phyloP scores from a whole-genome alignment of 2,329 filamentous ascomycete genomes.

The Coleophoma eucalyptorum region DNA sequence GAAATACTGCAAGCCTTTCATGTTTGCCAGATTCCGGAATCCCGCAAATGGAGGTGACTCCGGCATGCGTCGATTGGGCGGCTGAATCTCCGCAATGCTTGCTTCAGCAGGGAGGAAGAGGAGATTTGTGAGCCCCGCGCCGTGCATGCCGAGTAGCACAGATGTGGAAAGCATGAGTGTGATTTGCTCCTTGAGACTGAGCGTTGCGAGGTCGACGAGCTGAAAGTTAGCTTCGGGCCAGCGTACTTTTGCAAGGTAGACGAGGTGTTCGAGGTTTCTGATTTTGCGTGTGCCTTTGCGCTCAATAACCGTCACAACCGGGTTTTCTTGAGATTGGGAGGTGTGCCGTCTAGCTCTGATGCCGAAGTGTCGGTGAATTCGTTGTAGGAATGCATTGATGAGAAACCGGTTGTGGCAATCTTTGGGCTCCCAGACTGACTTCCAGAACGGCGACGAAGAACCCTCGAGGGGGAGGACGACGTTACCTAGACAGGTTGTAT shows the following conservation, averaged over 20 bases:
- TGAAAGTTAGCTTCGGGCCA: constrained; percentile 15
- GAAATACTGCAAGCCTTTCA: constrained; percentile 9
- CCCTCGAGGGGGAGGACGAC: constrained; percentile 22
- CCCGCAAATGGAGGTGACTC: background rate
- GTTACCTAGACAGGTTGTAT: constrained; percentile 16
- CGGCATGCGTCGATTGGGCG: constrained; percentile 1
- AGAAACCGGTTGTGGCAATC: constrained; percentile 9
- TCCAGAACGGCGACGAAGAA: constrained; percentile 23
- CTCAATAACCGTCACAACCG: constrained; percentile 17
- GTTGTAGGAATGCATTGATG: constrained; percentile 11
- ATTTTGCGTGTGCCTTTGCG: constrained; percentile 15
- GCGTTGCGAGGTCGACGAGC: constrained; percentile 13
- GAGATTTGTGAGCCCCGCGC: constrained; percentile 20
- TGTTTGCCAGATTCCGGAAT: constrained; percentile 7
- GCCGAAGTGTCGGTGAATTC: constrained; percentile 6
- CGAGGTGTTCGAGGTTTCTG: constrained; percentile 7
- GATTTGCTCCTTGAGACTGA: constrained; percentile 17
- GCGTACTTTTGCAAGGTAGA: constrained; percentile 7
- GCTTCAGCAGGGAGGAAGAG: constrained; percentile 19
- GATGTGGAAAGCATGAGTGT: constrained; percentile 12
- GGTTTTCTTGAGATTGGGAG: background rate
- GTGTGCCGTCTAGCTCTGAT: constrained; percentile 1
- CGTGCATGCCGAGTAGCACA: constrained; percentile 19
- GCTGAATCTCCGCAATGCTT: constrained; percentile 12
- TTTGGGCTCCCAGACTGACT: constrained; percentile 9